Conservation (phyloP, 108 stramenopile species). For the Aurantiochytrium sp. region DNA sequence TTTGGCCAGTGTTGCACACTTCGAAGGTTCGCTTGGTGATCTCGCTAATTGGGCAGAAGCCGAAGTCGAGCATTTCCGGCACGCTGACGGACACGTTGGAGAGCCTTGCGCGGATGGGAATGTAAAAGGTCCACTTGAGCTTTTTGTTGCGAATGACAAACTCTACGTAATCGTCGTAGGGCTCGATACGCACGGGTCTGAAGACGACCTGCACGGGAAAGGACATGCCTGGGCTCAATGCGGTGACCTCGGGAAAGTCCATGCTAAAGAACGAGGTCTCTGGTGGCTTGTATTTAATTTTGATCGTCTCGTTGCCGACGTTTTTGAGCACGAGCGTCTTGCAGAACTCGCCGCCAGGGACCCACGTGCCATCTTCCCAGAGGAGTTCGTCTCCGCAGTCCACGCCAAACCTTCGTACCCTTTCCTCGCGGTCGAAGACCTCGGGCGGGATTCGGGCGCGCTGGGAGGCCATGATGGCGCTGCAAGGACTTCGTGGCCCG, state of each 20-base stretch:
- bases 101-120: constrained; percentile 54
- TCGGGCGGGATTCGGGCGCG: neutral
- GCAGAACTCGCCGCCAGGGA: constrained; percentile 59
- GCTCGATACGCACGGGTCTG: constrained; percentile 51
- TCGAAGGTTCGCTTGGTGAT: constrained; percentile 29
- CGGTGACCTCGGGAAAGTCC: constrained; percentile 57
- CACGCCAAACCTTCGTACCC: constrained; percentile 1
- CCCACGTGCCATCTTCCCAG: constrained; percentile 46
- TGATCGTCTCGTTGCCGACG: constrained; percentile 50
- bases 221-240: constrained; percentile 45
- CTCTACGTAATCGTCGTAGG: constrained; percentile 56
- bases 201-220: constrained; percentile 56
- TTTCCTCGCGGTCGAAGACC: neutral
- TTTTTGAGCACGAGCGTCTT: constrained; percentile 59
- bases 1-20: constrained; percentile 53
- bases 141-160: constrained; percentile 49
- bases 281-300: constrained; percentile 61
- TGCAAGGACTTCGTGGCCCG: too few relatives aligned
- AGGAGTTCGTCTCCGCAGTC: constrained; percentile 39
- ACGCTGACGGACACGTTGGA: constrained; percentile 41
- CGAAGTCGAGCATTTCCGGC: constrained; percentile 51
- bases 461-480: too few relatives aligned
- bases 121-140: constrained; percentile 47
- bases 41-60: constrained; percentile 48
- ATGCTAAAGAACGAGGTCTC: constrained; percentile 56